Evolutionary conservation across 108 stramenopile species (phyloP).

Genomic region (Licmophora abbreviata): DNA sequence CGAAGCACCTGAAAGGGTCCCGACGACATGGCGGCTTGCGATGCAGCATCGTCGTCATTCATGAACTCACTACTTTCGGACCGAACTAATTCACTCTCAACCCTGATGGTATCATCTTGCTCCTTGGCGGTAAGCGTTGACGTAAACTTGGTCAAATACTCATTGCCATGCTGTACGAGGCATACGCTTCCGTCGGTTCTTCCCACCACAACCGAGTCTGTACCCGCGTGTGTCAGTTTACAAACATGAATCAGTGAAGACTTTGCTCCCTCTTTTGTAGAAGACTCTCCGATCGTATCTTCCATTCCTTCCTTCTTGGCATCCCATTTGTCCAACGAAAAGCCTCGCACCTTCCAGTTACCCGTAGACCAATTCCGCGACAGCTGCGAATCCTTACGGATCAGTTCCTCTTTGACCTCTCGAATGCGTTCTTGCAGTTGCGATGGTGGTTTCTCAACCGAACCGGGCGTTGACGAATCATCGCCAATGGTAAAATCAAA

Average conservation of each 20-base stretch:
- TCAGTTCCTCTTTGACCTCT: neutral
- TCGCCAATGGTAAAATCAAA: too few species aligned
- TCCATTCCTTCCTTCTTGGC: neutral
- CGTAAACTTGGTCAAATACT: constrained; percentile 45
- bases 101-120: constrained; percentile 5
- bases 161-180: constrained; percentile 33
- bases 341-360: constrained; percentile 26
- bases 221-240: constrained; percentile 1
- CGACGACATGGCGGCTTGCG: neutral
- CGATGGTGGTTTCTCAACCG: too few species aligned
- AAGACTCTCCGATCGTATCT: too few species aligned
- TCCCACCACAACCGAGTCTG: constrained; percentile 34
- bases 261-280: too few species aligned
- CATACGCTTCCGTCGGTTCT: constrained; percentile 53
- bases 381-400: neutral
- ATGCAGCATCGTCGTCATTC: neutral
- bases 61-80: neutral
- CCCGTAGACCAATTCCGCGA: constrained; percentile 18
- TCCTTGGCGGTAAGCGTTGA: constrained; percentile 13
- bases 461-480: too few species aligned
- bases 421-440: constrained; percentile 2
- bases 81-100: constrained; percentile 14
- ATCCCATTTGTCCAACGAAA: constrained; percentile 14
- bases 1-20: constrained; percentile 23
- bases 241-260: constrained; percentile 7